Evolutionary conservation across 1,139 yeast species (phyloP).

Genomic region (Candida gigantensis): DNA sequence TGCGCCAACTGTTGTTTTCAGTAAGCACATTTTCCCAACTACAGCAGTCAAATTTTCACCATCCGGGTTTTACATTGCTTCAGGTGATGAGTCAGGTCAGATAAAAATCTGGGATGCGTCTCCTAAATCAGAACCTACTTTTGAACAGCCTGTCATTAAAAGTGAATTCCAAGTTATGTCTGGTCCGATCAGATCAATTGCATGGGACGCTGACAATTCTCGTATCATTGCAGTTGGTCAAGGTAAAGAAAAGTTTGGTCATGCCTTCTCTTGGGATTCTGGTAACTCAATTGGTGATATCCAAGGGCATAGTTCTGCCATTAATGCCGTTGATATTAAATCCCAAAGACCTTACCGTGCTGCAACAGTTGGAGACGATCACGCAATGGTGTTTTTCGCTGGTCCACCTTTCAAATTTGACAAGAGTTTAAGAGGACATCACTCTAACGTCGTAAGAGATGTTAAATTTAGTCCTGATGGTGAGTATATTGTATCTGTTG

Average conservation of each 20-base stretch:
- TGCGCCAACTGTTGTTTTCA: conserved; percentile 60
- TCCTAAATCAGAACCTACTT: conserved; percentile 19
- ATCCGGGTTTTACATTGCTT: conserved; percentile 85
- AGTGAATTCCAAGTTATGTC: conserved; percentile 81
- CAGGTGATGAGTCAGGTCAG: conserved; percentile 87
- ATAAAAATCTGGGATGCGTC: conserved; percentile 85
- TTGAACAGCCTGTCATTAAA: conserved; percentile 61
- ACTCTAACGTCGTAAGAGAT: conserved; percentile 76
- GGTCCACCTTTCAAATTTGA: conserved; percentile 95
- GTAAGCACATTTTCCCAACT: conserved; percentile 67
- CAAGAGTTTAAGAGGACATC: conserved; percentile 70
- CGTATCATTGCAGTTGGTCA: conserved; percentile 93
- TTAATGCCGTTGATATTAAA: conserved; percentile 82
- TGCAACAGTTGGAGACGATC: conserved; percentile 89
- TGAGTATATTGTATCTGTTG: conserved; percentile 72
- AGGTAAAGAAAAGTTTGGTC: conserved; percentile 91
- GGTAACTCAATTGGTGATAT: conserved; percentile 96
- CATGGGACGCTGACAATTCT: conserved; percentile 90
- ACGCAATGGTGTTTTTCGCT: conserved; percentile 76
- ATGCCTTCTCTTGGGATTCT: conserved; percentile 88
- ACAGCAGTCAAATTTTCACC: conserved; percentile 88
- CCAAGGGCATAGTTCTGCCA: conserved; percentile 85
- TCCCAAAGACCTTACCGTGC: conserved; percentile 94
- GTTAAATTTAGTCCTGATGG: conserved; percentile 84
- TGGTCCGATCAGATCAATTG: conserved; percentile 79